Evolutionary conservation across 2,329 filamentous ascomycete species (phyloP), one percentile per base, ranked within the genome.

Genomic region (Xenoacremonium recifei): DNA sequence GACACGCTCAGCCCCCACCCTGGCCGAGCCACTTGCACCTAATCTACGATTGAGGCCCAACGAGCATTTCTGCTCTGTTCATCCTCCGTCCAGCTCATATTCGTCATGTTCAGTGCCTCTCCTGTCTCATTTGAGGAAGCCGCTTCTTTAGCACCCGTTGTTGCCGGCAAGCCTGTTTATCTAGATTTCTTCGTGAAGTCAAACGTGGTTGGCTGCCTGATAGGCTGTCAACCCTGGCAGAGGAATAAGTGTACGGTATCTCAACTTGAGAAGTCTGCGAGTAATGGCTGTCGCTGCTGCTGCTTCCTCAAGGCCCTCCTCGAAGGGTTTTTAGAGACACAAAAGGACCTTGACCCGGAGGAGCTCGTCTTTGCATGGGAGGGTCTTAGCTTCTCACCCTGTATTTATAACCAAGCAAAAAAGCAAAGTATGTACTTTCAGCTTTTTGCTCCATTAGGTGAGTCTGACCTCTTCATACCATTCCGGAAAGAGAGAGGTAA

Each of bases 161-260:
- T 9, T 9, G 23, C 13, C 23, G 23, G 13, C 13, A 9, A 9
- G 9, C 9, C 23, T 13, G 13, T 13, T 27, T 13, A 13, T 27
- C 9, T 27, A 13, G 23, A 27, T 13, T 9, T 13, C 17, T 39
- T 39, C 15, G 37, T 23, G 17, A 11, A 11, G 11, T 16, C 33
- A 4, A 21, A n/a, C 4, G 16, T 25, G 6, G 37, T 32, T 3
- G 16, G 21, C 18, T 39, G 37, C 12, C 29, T 39, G 5, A 5
- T 39, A 23, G 37, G 33, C n/a, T 39, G 37, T 12, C 27, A 39
- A 34, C 16, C 30, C 17, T 39, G 37, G 37, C 29, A 39, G 21
- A 34, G 37, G 19, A 16, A 39, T 3, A 13, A 19, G 4, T 40
- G 32, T 21, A 40, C 20, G 19, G 18, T 40, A 12, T 15, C 21